phyloP scores from a whole-genome alignment of 495 filamentous ascomycete genomes.

The Aspergillus funiculosus region DNA sequence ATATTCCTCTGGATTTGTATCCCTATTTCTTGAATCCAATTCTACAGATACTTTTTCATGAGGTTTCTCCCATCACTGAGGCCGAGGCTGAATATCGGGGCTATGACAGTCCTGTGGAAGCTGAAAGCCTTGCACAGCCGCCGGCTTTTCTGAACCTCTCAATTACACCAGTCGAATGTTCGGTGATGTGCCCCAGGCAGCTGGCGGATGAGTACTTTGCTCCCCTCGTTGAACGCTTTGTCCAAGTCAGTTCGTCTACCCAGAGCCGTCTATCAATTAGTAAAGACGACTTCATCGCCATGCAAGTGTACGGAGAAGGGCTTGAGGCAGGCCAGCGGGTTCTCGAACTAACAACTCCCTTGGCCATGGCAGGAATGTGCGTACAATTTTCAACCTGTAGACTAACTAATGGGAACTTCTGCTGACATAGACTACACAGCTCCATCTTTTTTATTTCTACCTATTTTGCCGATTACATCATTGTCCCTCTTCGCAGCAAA shows the following conservation, averaged over 20 bases:
- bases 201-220: constrained; percentile 68
- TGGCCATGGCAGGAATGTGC: constrained; percentile 87
- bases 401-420: not conserved
- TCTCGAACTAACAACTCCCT: constrained; percentile 81
- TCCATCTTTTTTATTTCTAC: constrained; percentile 98
- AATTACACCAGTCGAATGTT: constrained; percentile 88
- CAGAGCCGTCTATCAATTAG: constrained; percentile 63
- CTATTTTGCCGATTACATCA: constrained; percentile 95
- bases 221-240: constrained; percentile 54
- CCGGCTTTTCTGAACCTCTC: constrained; percentile 90
- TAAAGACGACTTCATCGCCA: constrained; percentile 76
- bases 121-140: constrained; percentile 39
- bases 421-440: constrained; percentile 29
- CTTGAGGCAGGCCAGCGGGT: constrained; percentile 93
- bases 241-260: constrained; percentile 23
- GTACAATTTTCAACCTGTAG: constrained; percentile 24
- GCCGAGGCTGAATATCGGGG: constrained; percentile 25
- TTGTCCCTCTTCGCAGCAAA: constrained; percentile 73
- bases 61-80: constrained; percentile 36
- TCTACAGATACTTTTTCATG: constrained; percentile 72
- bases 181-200: constrained; percentile 74
- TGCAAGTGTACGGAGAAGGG: constrained; percentile 81
- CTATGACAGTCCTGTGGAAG: constrained; percentile 26
- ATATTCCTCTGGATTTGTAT: constrained; percentile 82
- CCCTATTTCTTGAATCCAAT: constrained; percentile 77